phyloP scores from a whole-genome alignment of 306 rosid species.

The Myrica gale region DNA sequence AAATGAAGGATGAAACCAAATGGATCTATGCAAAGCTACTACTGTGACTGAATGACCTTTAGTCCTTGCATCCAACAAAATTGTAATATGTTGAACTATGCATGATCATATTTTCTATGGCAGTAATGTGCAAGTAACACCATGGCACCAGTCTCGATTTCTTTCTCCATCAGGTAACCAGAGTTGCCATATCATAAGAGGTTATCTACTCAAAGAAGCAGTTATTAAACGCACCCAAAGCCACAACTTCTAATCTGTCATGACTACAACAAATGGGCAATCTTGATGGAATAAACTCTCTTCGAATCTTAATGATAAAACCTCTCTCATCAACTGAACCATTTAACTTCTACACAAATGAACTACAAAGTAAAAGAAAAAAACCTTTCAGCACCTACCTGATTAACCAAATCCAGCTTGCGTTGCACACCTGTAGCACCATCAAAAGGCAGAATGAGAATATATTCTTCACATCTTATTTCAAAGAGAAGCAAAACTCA shows the following conservation, averaged over 20 bases:
- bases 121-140: neutral
- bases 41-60: no score
- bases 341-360: neutral
- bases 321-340: neutral
- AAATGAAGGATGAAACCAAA: neutral
- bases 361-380: neutral
- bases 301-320: neutral
- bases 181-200: neutral
- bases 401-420: constrained; percentile 74
- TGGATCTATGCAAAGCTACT: neutral
- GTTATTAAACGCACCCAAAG: neutral
- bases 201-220: neutral
- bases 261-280: neutral
- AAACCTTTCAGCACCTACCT: constrained; percentile 41
- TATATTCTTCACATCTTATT: no score
- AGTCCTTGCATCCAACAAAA: neutral
- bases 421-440: constrained; percentile 79
- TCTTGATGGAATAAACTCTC: neutral
- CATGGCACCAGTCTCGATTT: neutral
- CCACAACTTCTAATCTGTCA: neutral
- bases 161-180: neutral
- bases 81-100: neutral
- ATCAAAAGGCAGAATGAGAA: constrained; percentile 30
- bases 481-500: neutral
- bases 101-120: neutral